Conservation (phyloP, 805 yeast genomes). For the Metschnikowia continentalis region DNA sequence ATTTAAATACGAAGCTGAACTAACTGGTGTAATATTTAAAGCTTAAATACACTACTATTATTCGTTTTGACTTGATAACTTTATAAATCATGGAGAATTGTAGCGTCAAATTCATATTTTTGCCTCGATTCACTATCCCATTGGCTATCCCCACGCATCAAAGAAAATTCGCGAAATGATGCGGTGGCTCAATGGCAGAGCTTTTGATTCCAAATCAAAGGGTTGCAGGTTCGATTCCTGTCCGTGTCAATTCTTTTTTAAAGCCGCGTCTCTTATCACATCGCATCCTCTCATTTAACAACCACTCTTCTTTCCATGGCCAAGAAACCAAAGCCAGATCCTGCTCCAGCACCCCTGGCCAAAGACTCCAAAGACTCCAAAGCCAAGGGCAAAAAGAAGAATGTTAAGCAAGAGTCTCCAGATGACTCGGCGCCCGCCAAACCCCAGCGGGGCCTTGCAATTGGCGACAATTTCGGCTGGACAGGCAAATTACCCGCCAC, state of each 20-base stretch:
- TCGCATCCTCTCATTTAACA: neutral
- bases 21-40: too few species aligned
- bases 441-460: slow-evolving; percentile 38
- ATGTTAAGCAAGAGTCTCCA: slow-evolving; percentile 4
- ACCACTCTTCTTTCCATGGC: slow-evolving; percentile 5
- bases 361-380: slow-evolving; percentile 1
- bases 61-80: too few species aligned
- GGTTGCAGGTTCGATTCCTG: slow-evolving; percentile 24
- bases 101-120: neutral
- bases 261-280: neutral
- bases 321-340: slow-evolving; percentile 9
- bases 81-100: too few species aligned
- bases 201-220: slow-evolving; percentile 23
- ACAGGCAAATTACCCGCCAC: slow-evolving; percentile 93
- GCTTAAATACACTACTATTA: too few species aligned
- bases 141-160: too few species aligned
- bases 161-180: slow-evolving; percentile 2
- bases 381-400: slow-evolving; percentile 5
- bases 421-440: slow-evolving; percentile 17
- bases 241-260: slow-evolving; percentile 17
- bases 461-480: slow-evolving; percentile 72
- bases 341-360: slow-evolving; percentile 3
- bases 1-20: too few species aligned
- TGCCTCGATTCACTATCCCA: too few species aligned
- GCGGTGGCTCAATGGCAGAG: slow-evolving; percentile 24